These are phyloP conservation scores for Echites panduratus DNA, from an alignment of 257 asterid species.

Conservation along the genomic window DNA sequence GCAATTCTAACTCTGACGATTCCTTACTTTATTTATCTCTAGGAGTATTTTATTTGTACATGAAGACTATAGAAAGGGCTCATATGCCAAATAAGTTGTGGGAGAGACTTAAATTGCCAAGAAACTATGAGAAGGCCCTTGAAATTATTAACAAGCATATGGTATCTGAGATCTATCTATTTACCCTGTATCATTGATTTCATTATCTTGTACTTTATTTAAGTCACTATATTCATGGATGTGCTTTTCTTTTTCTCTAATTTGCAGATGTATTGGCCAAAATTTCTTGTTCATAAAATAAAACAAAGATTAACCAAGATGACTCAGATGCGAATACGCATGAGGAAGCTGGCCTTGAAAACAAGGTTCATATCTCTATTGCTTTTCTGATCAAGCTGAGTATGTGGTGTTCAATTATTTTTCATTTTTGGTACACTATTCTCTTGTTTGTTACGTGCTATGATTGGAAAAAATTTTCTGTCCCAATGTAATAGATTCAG, in stretches of 20 bases:
- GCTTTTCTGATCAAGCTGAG: constrained; percentile 1
- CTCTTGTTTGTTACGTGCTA: background rate
- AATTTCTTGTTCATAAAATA: constrained; percentile 75
- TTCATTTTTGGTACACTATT: background rate
- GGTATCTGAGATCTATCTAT: constrained; percentile 37
- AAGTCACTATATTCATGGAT: constrained; percentile 5
- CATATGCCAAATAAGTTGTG: constrained; percentile 95
- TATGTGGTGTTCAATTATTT: background rate
- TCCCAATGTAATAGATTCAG: background rate
- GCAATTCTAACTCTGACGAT: background rate
- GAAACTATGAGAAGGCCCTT: constrained; percentile 82
- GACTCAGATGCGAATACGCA: constrained; percentile 98
- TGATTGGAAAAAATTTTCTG: background rate
- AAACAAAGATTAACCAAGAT: constrained; percentile 93
- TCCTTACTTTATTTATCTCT: constrained; percentile 18
- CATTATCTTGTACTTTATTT: background rate
- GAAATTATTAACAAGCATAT: constrained; percentile 90
- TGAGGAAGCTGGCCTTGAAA: constrained; percentile 92
- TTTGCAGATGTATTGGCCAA: constrained; percentile 85
- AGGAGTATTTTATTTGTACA: constrained; percentile 90
- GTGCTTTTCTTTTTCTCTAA: background rate
- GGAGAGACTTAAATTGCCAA: constrained; percentile 94
- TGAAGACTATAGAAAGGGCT: constrained; percentile 98
- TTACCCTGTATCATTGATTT: background rate
- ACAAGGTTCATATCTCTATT: constrained; percentile 49